Evolutionary conservation across 177 flowering plant species (phyloP).

Genomic region (Telopea speciosissima): DNA sequence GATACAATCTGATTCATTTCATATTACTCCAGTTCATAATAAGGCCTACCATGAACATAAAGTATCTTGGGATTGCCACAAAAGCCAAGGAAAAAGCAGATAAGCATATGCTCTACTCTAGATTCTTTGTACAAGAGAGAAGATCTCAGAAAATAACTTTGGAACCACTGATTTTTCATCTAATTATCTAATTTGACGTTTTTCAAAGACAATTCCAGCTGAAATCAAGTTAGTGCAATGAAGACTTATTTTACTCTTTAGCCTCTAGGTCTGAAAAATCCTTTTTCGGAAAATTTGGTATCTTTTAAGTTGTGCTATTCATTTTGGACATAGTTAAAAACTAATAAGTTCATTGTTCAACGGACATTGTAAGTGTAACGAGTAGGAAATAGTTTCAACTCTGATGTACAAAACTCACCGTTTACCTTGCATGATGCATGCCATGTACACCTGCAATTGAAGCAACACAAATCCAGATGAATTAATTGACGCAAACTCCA

Average conservation of each 20-base stretch:
- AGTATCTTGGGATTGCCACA: too few relatives aligned
- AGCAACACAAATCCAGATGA: not conserved
- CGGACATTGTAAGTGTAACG: not conserved
- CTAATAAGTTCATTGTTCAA: too few relatives aligned
- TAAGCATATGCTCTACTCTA: not conserved
- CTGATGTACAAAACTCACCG: slow-evolving; percentile 28
- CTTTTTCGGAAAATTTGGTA: too few relatives aligned
- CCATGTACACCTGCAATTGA: slow-evolving; percentile 82
- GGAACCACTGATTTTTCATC: too few relatives aligned
- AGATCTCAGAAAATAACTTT: too few relatives aligned
- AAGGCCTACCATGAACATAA: not conserved
- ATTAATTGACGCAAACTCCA: not conserved
- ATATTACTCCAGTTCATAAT: not conserved
- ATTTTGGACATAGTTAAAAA: too few relatives aligned
- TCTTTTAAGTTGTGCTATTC: too few relatives aligned
- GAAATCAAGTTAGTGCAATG: too few relatives aligned
- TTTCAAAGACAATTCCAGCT: not conserved
- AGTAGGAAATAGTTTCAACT: not conserved
- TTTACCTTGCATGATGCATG: slow-evolving; percentile 71
- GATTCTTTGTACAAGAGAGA: not conserved
- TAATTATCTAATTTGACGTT: too few relatives aligned
- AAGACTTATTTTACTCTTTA: too few relatives aligned
- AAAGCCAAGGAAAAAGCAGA: not conserved
- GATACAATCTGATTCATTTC: not conserved
- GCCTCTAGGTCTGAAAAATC: too few relatives aligned